Conservation (phyloP, 208 protist species). For the Phytomonas sp. region DNA sequence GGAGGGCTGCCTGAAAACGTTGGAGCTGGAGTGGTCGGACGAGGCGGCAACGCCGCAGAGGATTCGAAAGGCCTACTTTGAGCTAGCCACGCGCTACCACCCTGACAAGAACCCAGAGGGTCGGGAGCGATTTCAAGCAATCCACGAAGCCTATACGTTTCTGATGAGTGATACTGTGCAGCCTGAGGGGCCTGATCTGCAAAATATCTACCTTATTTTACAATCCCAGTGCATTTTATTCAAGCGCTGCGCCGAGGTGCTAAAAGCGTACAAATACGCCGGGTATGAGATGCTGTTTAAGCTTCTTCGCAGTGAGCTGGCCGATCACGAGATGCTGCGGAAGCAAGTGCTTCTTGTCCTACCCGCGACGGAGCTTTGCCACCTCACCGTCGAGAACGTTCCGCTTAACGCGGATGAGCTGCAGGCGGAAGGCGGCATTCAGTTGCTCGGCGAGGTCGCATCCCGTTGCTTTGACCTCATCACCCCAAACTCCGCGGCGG, state of each 20-base stretch:
- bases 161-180: conserved; percentile 23
- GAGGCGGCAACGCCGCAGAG: conserved; percentile 13
- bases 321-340: conserved; percentile 47
- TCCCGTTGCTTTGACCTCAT: conserved; percentile 71
- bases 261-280: conserved; percentile 92
- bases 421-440: conserved; percentile 85
- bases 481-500: conserved; percentile 32
- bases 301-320: conserved; percentile 68
- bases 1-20: conserved; percentile 50
- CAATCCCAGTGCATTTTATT: conserved; percentile 91
- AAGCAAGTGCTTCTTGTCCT: conserved; percentile 70
- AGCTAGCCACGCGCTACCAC: conserved; percentile 89
- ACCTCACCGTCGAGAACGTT: conserved; percentile 83
- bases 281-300: conserved; percentile 87
- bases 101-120: conserved; percentile 96
- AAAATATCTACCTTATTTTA: conserved; percentile 70
- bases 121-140: conserved; percentile 88
- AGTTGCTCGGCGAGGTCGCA: conserved; percentile 55
- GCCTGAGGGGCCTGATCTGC: conserved; percentile 29
- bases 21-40: conserved; percentile 41
- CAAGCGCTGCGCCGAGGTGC: conserved; percentile 55
- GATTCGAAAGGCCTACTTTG: conserved; percentile 92
- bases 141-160: conserved; percentile 87
- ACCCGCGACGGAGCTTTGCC: conserved; percentile 82
- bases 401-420: conserved; percentile 93